These are phyloP conservation scores for Xylogone sp. DNA, from an alignment of 2,329 filamentous ascomycete genomes.

Conservation along the genomic window DNA sequence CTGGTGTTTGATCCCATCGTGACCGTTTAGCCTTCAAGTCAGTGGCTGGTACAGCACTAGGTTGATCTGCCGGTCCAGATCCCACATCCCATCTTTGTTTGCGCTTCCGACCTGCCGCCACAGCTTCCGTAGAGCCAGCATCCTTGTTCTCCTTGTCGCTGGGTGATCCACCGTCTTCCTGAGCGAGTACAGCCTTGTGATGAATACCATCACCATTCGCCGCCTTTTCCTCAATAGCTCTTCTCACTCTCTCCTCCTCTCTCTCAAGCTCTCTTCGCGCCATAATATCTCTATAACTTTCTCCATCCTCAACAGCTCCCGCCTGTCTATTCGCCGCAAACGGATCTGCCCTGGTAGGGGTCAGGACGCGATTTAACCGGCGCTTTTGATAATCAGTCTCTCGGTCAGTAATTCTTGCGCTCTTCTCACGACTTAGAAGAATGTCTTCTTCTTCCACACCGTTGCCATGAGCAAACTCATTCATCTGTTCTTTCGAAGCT, in stretches of 20 bases:
- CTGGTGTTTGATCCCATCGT: conserved; percentile 82
- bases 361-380: conserved; percentile 82
- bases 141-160: conserved; percentile 70
- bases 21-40: conserved; percentile 64
- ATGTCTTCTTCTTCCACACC: conserved; percentile 92
- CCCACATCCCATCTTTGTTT: conserved; percentile 94
- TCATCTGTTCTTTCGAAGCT: conserved; percentile 84
- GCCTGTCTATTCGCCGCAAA: conserved; percentile 74
- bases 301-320: conserved; percentile 64
- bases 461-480: conserved; percentile 82
- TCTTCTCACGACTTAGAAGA: conserved; percentile 79
- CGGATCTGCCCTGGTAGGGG: conserved; percentile 80
- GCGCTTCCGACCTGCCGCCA: conserved; percentile 66
- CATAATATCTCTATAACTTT: conserved; percentile 90
- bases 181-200: conserved; percentile 67
- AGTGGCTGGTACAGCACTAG: conserved; percentile 41
- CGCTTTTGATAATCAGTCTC: conserved; percentile 98
- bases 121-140: conserved; percentile 61
- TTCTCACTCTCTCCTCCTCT: conserved; percentile 84
- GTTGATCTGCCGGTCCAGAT: conserved; percentile 51
- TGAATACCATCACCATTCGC: conserved; percentile 56
- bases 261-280: conserved; percentile 83
- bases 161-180: conserved; percentile 48
- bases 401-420: conserved; percentile 84
- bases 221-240: conserved; percentile 69